phyloP scores from a whole-genome alignment of 108 stramenopile species.

The Discostella stelligeroides region DNA sequence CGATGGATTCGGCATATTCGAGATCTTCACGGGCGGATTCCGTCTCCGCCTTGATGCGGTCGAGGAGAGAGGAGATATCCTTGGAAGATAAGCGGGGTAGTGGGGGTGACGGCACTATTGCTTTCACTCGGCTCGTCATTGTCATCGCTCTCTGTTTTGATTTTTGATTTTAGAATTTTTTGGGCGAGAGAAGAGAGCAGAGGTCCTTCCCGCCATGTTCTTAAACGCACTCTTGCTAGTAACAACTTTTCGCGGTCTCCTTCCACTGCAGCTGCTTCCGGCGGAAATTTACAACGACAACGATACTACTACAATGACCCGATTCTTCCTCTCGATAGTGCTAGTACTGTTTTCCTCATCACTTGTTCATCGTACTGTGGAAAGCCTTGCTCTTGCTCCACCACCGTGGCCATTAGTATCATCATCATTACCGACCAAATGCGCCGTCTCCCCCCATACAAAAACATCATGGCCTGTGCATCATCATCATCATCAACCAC shows the following conservation, averaged over 20 bases:
- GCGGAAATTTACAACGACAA: too few species aligned
- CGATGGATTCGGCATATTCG: conserved; percentile 43
- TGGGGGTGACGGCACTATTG: neutral
- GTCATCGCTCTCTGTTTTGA: too few species aligned
- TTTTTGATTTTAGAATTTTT: too few species aligned
- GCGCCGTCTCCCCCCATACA: neutral
- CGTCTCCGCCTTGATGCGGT: conserved; percentile 37
- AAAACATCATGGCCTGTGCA: too few species aligned
- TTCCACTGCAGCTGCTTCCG: too few species aligned
- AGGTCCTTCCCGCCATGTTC: too few species aligned
- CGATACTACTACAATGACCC: neutral
- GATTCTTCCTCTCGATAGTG: neutral
- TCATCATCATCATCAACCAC: neutral
- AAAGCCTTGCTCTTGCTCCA: neutral
- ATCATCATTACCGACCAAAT: neutral
- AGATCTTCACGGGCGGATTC: conserved; percentile 48
- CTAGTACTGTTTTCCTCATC: neutral
- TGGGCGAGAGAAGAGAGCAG: too few species aligned
- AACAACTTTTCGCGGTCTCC: too few species aligned
- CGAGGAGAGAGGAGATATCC: conserved; percentile 19
- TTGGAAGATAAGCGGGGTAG: conserved; percentile 1
- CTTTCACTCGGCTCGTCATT: too few species aligned
- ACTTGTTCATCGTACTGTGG: neutral
- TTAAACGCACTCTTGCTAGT: too few species aligned
- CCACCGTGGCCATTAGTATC: neutral